Conservation (phyloP, 2,329 filamentous ascomycete species). For the Colletotrichum horii region DNA sequence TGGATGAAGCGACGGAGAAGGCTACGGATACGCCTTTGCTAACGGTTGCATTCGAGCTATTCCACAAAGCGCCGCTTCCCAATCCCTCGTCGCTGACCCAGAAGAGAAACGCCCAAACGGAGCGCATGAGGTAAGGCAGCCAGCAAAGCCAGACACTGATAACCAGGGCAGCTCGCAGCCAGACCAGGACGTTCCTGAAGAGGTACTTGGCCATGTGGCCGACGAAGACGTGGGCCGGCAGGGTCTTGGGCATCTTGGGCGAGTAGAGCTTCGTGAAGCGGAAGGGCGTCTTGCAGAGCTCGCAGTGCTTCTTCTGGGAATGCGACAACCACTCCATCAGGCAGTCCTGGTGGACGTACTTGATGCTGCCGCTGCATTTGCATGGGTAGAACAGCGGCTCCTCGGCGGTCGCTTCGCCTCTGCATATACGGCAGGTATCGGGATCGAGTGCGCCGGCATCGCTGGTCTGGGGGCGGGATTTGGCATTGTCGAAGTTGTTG, state of each 20-base stretch:
- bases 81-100: constrained; percentile 87
- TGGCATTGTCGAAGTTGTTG: background rate
- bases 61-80: constrained; percentile 35
- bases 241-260: constrained; percentile 85
- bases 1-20: constrained; percentile 25
- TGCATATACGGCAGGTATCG: constrained; percentile 96
- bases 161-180: constrained; percentile 80
- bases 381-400: constrained; percentile 97
- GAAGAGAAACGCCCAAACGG: constrained; percentile 92
- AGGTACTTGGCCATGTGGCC: constrained; percentile 79
- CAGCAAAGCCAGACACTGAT: constrained; percentile 86
- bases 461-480: constrained; percentile 5
- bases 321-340: constrained; percentile 99
- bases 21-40: constrained; percentile 13
- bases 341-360: constrained; percentile 97
- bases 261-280: constrained; percentile 98
- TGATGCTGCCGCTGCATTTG: constrained; percentile 99
- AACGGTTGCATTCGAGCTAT: constrained; percentile 15
- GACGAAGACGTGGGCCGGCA: constrained; percentile 82
- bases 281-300: constrained; percentile 98
- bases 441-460: constrained; percentile 47
- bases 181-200: constrained; percentile 73
- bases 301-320: constrained; percentile 99
- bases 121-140: constrained; percentile 89
- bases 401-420: constrained; percentile 80